phyloP scores from a whole-genome alignment of 1,284 basidiomycete genomes.

The Apiotrichum montevideense region DNA sequence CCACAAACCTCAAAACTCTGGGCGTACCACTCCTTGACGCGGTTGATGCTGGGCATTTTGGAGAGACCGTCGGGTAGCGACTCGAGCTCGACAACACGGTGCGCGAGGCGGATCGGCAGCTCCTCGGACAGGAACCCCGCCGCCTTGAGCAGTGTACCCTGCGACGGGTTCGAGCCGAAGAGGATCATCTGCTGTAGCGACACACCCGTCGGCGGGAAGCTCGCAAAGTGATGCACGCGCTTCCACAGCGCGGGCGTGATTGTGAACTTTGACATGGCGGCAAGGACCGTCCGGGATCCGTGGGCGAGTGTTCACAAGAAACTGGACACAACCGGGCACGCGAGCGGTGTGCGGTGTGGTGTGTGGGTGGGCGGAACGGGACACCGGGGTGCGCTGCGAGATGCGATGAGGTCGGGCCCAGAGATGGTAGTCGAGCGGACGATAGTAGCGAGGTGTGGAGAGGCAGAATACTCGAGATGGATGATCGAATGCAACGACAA shows the following conservation, averaged over 20 bases:
- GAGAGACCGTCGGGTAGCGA: constrained; percentile 86
- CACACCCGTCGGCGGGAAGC: constrained; percentile 89
- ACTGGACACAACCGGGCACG: no score
- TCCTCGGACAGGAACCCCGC: constrained; percentile 71
- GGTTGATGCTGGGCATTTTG: constrained; percentile 87
- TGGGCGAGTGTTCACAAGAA: no score
- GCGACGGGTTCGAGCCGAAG: constrained; percentile 63
- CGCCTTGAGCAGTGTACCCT: constrained; percentile 79
- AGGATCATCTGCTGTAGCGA: constrained; percentile 89
- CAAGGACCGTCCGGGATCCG: no score
- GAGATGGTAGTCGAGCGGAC: no score
- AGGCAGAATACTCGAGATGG: no score
- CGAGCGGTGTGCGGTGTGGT: no score
- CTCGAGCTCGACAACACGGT: constrained; percentile 94
- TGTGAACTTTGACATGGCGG: constrained; percentile 47
- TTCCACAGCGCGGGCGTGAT: constrained; percentile 81
- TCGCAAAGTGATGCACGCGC: constrained; percentile 87
- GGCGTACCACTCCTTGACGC: constrained; percentile 98
- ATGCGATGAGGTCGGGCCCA: no score
- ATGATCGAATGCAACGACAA: no score
- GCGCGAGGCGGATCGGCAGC: constrained; percentile 87
- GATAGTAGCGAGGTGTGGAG: no score
- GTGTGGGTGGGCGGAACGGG: no score
- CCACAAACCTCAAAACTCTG: constrained; percentile 86
- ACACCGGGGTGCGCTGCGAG: no score